These are phyloP conservation scores for Teratosphaeria pseudoeucalypti DNA, from an alignment of 2,329 filamentous ascomycete genomes.

Conservation along the genomic window DNA sequence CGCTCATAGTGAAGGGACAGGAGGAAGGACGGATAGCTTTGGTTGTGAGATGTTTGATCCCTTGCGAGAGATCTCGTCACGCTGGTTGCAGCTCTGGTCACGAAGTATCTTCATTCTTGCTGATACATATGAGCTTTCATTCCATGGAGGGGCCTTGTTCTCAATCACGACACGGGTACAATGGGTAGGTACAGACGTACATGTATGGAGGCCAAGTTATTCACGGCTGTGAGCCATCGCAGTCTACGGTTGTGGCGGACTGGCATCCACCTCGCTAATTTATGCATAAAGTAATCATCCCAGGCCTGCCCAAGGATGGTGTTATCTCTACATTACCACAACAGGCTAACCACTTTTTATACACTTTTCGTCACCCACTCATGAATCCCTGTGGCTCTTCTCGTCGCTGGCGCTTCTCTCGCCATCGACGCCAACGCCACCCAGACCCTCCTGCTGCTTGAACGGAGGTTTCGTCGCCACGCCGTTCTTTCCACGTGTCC, in stretches of 20 bases:
- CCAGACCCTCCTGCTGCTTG: background rate
- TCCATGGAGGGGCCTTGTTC: too few species aligned
- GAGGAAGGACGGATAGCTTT: background rate
- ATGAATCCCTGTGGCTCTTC: background rate
- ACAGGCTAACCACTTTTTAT: background rate
- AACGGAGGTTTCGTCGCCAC: background rate
- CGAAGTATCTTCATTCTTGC: background rate
- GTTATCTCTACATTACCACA: background rate
- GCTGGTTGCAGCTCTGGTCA: background rate
- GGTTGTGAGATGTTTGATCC: background rate
- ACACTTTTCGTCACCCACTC: background rate
- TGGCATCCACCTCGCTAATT: background rate
- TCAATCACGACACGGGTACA: too few species aligned
- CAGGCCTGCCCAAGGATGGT: background rate
- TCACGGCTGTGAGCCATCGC: background rate
- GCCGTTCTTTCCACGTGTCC: constrained; percentile 27
- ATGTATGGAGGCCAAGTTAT: background rate
- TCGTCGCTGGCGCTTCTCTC: background rate
- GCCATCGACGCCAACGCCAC: background rate
- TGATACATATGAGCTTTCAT: too few species aligned
- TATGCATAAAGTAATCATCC: background rate
- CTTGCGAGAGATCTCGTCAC: background rate
- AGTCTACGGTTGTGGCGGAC: background rate
- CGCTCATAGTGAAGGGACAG: background rate
- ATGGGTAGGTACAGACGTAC: too few species aligned